A percentile compares a stretch with the other conserved stretches of the same genome.
Conservation (phyloP, 306 rosid species). For the Hippophae tibetana region DNA sequence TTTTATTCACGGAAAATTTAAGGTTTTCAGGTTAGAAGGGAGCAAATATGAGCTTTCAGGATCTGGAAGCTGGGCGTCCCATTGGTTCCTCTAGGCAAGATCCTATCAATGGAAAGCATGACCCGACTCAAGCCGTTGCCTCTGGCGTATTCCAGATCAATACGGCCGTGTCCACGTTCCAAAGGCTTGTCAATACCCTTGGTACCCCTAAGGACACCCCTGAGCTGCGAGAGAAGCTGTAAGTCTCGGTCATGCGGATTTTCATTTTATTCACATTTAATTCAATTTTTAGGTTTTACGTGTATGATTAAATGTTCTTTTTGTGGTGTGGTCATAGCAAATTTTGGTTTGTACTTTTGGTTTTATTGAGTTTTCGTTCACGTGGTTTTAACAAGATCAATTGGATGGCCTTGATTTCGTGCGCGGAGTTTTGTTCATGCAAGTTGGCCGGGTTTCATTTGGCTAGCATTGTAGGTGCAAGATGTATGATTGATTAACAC, state of each 20-base stretch:
- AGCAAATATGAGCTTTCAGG: conserved; percentile 73
- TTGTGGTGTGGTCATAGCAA: background rate
- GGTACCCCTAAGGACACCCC: conserved; percentile 98
- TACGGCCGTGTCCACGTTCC: conserved; percentile 91
- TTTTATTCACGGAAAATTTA: conserved; percentile 15
- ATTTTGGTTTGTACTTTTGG: background rate
- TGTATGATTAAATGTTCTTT: background rate
- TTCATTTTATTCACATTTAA: background rate
- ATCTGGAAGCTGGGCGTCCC: conserved; percentile 68
- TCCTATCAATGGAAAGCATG: conserved; percentile 55
- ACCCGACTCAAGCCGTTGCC: conserved; percentile 91
- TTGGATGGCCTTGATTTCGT: conserved; percentile 2
- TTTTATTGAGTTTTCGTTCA: conserved; percentile 7
- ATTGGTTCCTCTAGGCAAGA: conserved; percentile 49
- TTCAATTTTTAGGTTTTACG: background rate
- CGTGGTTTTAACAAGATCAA: conserved; percentile 4
- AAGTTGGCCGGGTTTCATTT: background rate
- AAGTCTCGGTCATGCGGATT: conserved; percentile 16
- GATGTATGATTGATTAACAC: background rate
- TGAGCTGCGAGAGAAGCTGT: conserved; percentile 92
- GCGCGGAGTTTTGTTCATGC: background rate
- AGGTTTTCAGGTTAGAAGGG: conserved; percentile 25
- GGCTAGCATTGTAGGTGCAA: background rate
- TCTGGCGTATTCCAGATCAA: conserved; percentile 97
- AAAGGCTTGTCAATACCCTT: conserved; percentile 88